Percentiles rank a stretch among this genome's conserved stretches.
Conservation (phyloP, 2,329 filamentous ascomycete genomes). For the Aureobasidium sp. region DNA sequence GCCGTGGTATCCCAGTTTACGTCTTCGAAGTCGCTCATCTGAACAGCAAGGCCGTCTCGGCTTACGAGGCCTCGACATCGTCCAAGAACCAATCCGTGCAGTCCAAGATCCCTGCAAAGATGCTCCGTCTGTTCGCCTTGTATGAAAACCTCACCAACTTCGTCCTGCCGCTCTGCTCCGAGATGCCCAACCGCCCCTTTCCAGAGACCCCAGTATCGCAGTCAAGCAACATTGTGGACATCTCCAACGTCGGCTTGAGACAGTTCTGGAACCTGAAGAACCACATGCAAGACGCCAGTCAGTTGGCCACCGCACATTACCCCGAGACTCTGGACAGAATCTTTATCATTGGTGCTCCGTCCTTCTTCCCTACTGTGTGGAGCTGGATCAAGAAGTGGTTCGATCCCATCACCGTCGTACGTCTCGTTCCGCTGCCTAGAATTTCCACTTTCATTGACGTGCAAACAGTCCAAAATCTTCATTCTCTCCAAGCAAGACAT, state of each 20-base stretch:
- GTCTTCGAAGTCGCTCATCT: constrained; percentile 81
- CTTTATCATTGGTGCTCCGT: constrained; percentile 81
- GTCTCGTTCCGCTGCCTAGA: not conserved
- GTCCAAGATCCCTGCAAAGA: constrained; percentile 62
- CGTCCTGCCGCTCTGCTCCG: constrained; percentile 74
- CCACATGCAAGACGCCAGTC: constrained; percentile 89
- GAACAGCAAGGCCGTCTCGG: constrained; percentile 71
- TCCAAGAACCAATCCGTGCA: constrained; percentile 50
- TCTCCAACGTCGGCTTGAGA: constrained; percentile 77
- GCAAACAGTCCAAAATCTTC: constrained; percentile 71
- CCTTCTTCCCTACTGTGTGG: constrained; percentile 90
- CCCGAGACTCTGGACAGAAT: constrained; percentile 86
- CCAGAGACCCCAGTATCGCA: constrained; percentile 81
- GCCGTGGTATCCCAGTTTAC: constrained; percentile 84
- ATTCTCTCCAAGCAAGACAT: constrained; percentile 71
- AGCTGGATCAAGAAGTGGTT: constrained; percentile 96
- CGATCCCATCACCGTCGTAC: constrained; percentile 66
- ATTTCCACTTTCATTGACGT: not conserved
- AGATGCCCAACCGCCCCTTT: constrained; percentile 63
- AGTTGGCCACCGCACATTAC: constrained; percentile 86
- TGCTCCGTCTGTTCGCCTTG: constrained; percentile 80
- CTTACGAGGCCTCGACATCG: constrained; percentile 64
- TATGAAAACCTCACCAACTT: constrained; percentile 92
- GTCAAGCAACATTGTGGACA: constrained; percentile 92
- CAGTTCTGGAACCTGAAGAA: constrained; percentile 93